phyloP scores from a whole-genome alignment of 2,329 filamentous ascomycete species.

The Knoxdaviesia capensis region DNA sequence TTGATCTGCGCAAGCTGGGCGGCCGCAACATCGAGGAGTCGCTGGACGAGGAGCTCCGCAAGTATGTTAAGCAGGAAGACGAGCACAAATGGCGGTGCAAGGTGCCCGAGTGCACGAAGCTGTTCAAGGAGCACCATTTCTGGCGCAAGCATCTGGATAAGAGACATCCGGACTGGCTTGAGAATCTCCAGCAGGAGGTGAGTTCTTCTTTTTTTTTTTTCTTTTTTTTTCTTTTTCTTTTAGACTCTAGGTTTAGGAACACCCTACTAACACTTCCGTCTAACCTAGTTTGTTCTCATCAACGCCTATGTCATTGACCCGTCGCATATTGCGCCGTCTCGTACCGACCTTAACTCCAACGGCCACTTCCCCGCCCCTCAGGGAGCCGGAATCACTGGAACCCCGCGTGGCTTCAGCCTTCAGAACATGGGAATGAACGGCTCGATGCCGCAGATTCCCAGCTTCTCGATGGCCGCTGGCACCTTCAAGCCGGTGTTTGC shows the following conservation, averaged over 20 bases:
- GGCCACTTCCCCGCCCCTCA: slow-evolving; percentile 78
- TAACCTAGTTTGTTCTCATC: slow-evolving; percentile 56
- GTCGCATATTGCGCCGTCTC: slow-evolving; percentile 79
- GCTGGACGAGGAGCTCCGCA: slow-evolving; percentile 64
- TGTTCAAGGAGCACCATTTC: slow-evolving; percentile 94
- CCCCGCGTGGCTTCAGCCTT: slow-evolving; percentile 80
- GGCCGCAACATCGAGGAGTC: slow-evolving; percentile 75
- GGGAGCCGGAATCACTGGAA: slow-evolving; percentile 58
- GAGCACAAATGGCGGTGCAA: slow-evolving; percentile 95
- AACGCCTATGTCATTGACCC: slow-evolving; percentile 92
- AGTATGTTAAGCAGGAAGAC: slow-evolving; percentile 91
- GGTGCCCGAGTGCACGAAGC: slow-evolving; percentile 83
- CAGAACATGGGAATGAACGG: slow-evolving; percentile 42
- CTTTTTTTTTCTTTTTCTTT: not conserved
- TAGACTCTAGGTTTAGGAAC: not conserved
- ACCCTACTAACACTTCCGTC: slow-evolving; percentile 4
- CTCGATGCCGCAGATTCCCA: slow-evolving; percentile 34
- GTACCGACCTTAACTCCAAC: slow-evolving; percentile 86
- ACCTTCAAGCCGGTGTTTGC: slow-evolving; percentile 35
- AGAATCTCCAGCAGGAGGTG: slow-evolving; percentile 66
- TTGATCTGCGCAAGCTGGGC: slow-evolving; percentile 76
- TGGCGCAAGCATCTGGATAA: slow-evolving; percentile 98
- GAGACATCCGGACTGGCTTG: slow-evolving; percentile 74
- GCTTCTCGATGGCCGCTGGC: slow-evolving; percentile 30
- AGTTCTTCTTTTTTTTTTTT: slow-evolving; percentile 14